Conservation (phyloP, 2,329 filamentous ascomycete species). For the Exophiala oligosperma region DNA sequence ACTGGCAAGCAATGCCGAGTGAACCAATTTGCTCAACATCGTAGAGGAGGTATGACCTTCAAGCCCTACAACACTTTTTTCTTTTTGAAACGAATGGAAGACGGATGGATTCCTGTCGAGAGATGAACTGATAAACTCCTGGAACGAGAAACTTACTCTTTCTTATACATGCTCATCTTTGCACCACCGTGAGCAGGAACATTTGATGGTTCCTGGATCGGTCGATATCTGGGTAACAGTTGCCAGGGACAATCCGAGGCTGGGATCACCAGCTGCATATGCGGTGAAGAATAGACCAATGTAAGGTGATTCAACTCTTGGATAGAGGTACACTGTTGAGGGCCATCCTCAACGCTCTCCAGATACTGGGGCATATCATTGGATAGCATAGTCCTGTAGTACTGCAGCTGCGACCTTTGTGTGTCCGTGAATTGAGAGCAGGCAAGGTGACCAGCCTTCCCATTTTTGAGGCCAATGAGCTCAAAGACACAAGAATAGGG, state of each 20-base stretch:
- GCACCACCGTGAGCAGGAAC: background rate
- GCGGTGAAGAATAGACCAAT: background rate
- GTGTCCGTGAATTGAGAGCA: background rate
- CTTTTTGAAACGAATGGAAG: background rate
- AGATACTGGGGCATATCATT: background rate
- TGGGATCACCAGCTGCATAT: background rate
- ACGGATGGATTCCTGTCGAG: background rate
- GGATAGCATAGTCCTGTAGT: background rate
- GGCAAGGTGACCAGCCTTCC: background rate
- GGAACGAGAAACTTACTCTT: background rate
- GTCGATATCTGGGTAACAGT: background rate
- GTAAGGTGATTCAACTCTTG: background rate
- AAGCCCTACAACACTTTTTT: background rate
- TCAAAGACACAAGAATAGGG: background rate
- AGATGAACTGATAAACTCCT: background rate
- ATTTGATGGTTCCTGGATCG: background rate
- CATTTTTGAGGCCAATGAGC: background rate
- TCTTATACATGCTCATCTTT: background rate
- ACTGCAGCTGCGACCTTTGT: conserved; percentile 1
- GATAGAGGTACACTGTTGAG: background rate
- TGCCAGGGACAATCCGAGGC: conserved; percentile 2
- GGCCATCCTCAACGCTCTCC: background rate
- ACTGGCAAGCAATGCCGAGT: background rate
- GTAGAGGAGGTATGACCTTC: background rate
- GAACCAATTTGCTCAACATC: background rate